Conservation (phyloP, 2,329 filamentous ascomycete genomes). For the Xylariaceae sp. region DNA sequence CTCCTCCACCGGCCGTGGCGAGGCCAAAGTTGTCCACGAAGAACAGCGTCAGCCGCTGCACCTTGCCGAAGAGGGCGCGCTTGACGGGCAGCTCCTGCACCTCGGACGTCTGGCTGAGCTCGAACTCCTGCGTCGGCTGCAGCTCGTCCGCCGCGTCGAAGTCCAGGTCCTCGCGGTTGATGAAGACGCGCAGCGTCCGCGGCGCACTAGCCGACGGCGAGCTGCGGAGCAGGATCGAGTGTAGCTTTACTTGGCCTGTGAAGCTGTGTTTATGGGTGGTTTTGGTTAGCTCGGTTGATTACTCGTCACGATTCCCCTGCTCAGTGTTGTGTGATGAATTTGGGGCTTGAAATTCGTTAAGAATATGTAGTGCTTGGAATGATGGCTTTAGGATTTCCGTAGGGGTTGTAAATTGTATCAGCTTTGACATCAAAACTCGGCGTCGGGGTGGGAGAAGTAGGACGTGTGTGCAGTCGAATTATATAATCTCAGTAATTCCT, state of each 20-base stretch:
- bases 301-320: neutral
- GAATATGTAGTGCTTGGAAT: too few species aligned
- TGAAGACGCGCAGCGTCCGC: constrained; percentile 81
- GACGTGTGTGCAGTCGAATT: too few species aligned
- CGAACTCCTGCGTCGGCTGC: constrained; percentile 73
- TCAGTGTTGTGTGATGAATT: neutral
- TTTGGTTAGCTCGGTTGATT: constrained; percentile 13
- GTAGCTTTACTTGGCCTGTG: constrained; percentile 90
- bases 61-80: constrained; percentile 85
- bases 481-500: too few species aligned
- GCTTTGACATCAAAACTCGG: too few species aligned
- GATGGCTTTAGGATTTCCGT: too few species aligned
- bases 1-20: too few species aligned
- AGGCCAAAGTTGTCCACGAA: constrained; percentile 92
- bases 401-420: too few species aligned
- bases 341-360: too few species aligned
- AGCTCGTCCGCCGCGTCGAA: constrained; percentile 77
- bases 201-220: constrained; percentile 74
- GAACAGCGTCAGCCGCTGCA: constrained; percentile 83
- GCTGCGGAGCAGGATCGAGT: constrained; percentile 85
- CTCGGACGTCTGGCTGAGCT: constrained; percentile 77
- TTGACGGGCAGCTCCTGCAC: constrained; percentile 82
- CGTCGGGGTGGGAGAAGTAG: too few species aligned
- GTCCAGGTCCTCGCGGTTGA: constrained; percentile 87
- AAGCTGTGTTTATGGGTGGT: constrained; percentile 68